A percentile compares a stretch with the other conserved stretches of the same genome.
These are phyloP conservation scores for Rubia peregrina DNA, from an alignment of 305 asterid species.

Conservation along the genomic window DNA sequence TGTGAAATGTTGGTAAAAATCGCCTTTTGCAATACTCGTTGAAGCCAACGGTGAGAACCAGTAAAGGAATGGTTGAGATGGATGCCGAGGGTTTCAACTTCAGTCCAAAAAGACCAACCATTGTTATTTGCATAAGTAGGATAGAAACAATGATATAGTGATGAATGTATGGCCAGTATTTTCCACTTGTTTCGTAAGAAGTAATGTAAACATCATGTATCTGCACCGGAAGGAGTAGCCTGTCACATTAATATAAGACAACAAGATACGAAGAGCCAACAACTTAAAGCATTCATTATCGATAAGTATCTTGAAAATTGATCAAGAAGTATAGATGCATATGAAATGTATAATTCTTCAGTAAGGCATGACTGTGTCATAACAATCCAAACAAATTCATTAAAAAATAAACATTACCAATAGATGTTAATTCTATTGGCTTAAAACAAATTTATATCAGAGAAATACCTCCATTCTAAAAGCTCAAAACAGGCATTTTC, in stretches of 20 bases:
- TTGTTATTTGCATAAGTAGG: constrained; percentile 71
- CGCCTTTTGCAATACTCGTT: constrained; percentile 87
- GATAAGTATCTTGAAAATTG: too few species aligned
- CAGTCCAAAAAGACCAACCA: constrained; percentile 89
- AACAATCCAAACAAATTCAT: background rate
- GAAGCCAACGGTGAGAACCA: constrained; percentile 61
- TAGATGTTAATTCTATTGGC: background rate
- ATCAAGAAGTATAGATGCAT: background rate
- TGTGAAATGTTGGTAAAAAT: constrained; percentile 69
- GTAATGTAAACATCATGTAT: constrained; percentile 79
- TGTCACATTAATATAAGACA: background rate
- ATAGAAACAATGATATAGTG: constrained; percentile 66
- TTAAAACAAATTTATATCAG: background rate
- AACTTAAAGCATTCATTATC: background rate
- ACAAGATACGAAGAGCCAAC: background rate
- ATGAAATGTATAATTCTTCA: background rate
- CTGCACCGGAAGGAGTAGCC: constrained; percentile 31
- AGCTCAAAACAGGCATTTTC: background rate
- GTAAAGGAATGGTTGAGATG: constrained; percentile 58
- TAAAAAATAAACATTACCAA: background rate
- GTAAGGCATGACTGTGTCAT: background rate
- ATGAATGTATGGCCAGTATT: constrained; percentile 88
- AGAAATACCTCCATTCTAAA: background rate
- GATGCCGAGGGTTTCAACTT: constrained; percentile 90
- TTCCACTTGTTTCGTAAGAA: constrained; percentile 81